Conservation (phyloP, 768 basidiomycete genomes). For the Cystobasidium ongulense region DNA sequence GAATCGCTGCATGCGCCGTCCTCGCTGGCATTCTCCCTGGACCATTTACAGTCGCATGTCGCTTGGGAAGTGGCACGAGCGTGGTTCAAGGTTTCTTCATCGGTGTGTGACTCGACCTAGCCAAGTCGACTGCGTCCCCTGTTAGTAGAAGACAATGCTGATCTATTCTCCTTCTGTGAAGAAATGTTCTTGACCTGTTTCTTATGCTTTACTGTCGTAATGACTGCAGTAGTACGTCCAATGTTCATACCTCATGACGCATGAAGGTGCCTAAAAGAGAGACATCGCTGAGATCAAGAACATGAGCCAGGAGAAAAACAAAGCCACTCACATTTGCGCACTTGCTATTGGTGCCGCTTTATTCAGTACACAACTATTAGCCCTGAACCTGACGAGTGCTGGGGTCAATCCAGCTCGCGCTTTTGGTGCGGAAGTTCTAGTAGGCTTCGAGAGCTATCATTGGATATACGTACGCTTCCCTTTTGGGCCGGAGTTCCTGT, state of each 20-base stretch:
- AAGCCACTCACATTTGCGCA: not conserved
- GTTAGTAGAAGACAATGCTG: not conserved
- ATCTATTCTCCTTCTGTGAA: not conserved
- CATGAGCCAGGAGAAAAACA: not conserved
- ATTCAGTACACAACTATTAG: not conserved
- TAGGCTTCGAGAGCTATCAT: not conserved
- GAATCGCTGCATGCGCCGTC: constrained; percentile 56
- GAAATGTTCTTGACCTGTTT: constrained; percentile 1
- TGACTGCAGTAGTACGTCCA: not conserved
- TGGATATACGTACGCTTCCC: constrained; percentile 2
- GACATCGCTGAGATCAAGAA: not conserved
- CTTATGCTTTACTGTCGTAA: not conserved
- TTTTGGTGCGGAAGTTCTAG: not conserved
- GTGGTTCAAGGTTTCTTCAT: constrained; percentile 9
- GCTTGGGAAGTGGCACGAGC: constrained; percentile 28
- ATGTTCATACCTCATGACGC: no score
- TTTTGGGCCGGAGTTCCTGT: no score
- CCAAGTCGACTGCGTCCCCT: not conserved
- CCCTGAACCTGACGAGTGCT: not conserved
- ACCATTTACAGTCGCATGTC: constrained; percentile 54
- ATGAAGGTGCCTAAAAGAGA: no score
- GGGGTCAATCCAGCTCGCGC: not conserved
- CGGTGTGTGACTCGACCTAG: not conserved
- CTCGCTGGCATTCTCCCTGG: constrained; percentile 55
- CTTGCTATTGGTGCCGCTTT: not conserved